Evolutionary conservation across 2,329 filamentous ascomycete species (phyloP).

Genomic region (Hirsutella minnesotensis): DNA sequence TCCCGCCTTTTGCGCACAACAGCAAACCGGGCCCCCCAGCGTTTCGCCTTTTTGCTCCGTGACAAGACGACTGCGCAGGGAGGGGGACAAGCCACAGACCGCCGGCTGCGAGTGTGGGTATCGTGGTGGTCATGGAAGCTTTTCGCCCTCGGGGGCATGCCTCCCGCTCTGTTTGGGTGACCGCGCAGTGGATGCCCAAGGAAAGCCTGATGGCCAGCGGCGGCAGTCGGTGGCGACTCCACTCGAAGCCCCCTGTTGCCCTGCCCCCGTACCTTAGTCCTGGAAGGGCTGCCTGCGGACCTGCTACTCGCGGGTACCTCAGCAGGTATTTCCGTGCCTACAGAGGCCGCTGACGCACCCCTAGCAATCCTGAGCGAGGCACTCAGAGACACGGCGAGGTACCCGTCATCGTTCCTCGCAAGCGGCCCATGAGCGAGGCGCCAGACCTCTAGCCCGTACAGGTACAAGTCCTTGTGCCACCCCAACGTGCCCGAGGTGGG

Average conservation of each 20-base stretch:
- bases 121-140: too few relatives aligned
- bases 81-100: too few relatives aligned
- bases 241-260: not conserved
- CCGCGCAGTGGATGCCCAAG: not conserved
- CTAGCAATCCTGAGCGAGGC: not conserved
- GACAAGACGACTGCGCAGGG: too few relatives aligned
- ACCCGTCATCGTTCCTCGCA: not conserved
- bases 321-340: not conserved
- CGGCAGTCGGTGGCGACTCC: not conserved
- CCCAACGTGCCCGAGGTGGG: not conserved
- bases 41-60: too few relatives aligned
- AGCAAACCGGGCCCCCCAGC: too few relatives aligned
- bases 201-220: not conserved
- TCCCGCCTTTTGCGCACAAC: too few relatives aligned
- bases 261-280: not conserved
- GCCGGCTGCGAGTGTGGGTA: too few relatives aligned
- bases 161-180: too few relatives aligned
- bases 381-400: not conserved
- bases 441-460: not conserved
- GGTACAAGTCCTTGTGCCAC: not conserved
- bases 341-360: not conserved
- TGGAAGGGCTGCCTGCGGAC: not conserved
- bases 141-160: too few relatives aligned
- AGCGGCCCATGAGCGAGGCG: not conserved
- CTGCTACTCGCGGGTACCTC: not conserved